Base-by-base conservation (phyloP, 768 basidiomycete species). In the Cyclocybe aegerita region DNA sequence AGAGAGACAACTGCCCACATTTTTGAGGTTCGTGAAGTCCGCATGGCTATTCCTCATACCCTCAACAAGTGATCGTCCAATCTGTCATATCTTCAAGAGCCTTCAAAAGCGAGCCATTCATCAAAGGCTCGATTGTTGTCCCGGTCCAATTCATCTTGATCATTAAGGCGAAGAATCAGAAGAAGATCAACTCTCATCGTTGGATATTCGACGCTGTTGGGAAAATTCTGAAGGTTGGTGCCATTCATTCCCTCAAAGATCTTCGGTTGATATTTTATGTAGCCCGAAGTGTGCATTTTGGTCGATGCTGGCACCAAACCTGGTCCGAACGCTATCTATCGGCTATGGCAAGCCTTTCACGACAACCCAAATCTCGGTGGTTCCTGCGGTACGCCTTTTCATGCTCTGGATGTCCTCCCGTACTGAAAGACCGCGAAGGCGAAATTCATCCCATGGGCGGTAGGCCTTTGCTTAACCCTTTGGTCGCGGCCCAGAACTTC, bases 401-500 rank as follows among this genome's bases (percentile, higher is more conserved):
- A 15, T 30, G 17, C 23, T 45, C 17, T 45, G 29, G 30, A 10
- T 30, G 32, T 43, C n/a, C 32, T 41, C 31, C 3, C 30, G 12
- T n/a, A n/a, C 29, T 3, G 23, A 48, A 9, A 16, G 55, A 29
- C 59, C 30, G 23, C 6, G 9, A 32, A 75, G 72, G 75, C 58
- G 93, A 96, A 76, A 95, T 96, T 58, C 90, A 95, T 55, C 94
- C 95, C 52, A 96, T 96, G 95, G 89, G 95, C 12, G 93, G 93
- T 38, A 85, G 69, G 69, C 96, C 97, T 67, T 80, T 98, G 23
- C 67, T 98, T 52, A 98, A 98, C 62, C 95, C 93, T 14, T 72
- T 94, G 42, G 81, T 98, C 29, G 95, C 95, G 5, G 93, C 95
- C 11, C 95, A 98, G 67, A 97, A 98, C 70, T 95, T 95, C 60